Base-by-base conservation (phyloP, 371 early-diverging fungal species). In the Mortierella sp. region DNA sequence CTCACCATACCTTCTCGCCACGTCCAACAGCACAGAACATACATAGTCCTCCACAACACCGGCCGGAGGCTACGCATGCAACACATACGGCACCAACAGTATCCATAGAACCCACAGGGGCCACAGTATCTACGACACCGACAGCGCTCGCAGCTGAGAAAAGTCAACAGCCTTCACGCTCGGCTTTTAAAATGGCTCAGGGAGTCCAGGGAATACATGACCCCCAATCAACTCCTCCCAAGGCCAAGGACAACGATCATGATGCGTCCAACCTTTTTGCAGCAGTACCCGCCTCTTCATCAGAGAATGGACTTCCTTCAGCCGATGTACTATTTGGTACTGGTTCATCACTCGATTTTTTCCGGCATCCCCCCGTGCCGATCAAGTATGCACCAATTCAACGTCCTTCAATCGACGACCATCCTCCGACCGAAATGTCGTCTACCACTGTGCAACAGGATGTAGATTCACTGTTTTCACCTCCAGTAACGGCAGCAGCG, bases 321-420 rank as follows among this genome's bases (percentile, higher is more conserved):
- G 85, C 85, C 1, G 85, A 84, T 54, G 68, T 84, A 19, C 78
- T 84, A 16, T 84, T 84, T 73, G 85, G 85, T 4, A 44, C 24
- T 16, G 44, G 77, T 9, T 45, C 82, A 16, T n/a, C 81, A 0
- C 45, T 75, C 48, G 85, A 84, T 45, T 34, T 76, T 19, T 84
- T 84, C 63, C 76, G 73, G 7, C 60, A 76, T 38, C 57, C 54
- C 0, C 42, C 31, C 19, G 19, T 54, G 48, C 13, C 26, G 19
- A 10, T 63, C 47, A 73, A 58, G 24, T 47, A 48, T 16, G 57
- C 31, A 3, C 21, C 34, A 5, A 13, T 14, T 16, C 63, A 45
- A 38, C 24, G 57, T 21, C 58, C 14, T 24, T 68, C 68, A 42
- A 38, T 38, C 72, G 31, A 63, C 54, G 3, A 10, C 44, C 47